Evolutionary conservation across 2,329 filamentous ascomycete species (phyloP).

Genomic region (Fragosphaeria purpurea): DNA sequence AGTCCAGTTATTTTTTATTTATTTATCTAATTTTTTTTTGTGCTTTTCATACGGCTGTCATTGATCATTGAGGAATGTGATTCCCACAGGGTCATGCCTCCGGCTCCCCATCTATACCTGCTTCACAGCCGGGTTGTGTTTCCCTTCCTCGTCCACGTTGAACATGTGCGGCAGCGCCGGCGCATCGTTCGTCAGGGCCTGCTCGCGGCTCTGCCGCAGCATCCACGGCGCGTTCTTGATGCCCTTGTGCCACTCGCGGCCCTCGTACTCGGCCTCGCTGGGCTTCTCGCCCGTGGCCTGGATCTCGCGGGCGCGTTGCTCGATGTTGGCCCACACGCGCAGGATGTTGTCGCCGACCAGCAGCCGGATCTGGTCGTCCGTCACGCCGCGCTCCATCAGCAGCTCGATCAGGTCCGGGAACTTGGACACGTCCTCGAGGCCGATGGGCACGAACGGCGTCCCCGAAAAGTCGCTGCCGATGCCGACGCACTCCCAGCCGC

Average conservation of each 20-base stretch:
- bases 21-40: too few species aligned
- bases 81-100: too few species aligned
- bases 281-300: conserved; percentile 18
- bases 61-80: too few species aligned
- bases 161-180: not conserved
- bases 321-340: conserved; percentile 19
- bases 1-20: too few species aligned
- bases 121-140: conserved; percentile 2
- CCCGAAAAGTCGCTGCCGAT: conserved; percentile 85
- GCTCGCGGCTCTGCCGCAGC: not conserved
- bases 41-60: too few species aligned
- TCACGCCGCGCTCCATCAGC: conserved; percentile 6
- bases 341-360: conserved; percentile 13
- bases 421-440: conserved; percentile 74
- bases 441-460: conserved; percentile 53
- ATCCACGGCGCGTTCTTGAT: conserved; percentile 1
- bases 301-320: conserved; percentile 17
- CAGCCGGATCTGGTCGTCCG: conserved; percentile 5
- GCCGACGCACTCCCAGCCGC: conserved; percentile 81
- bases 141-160: conserved; percentile 1
- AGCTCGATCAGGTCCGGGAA: conserved; percentile 49
- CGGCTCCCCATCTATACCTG: conserved; percentile 38
- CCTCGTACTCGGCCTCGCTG: conserved; percentile 14
- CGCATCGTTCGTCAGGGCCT: not conserved
- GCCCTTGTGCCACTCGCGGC: conserved; percentile 1